Evolutionary conservation across 805 yeast species (phyloP).

Genomic region (Zygoascus tannicola): DNA sequence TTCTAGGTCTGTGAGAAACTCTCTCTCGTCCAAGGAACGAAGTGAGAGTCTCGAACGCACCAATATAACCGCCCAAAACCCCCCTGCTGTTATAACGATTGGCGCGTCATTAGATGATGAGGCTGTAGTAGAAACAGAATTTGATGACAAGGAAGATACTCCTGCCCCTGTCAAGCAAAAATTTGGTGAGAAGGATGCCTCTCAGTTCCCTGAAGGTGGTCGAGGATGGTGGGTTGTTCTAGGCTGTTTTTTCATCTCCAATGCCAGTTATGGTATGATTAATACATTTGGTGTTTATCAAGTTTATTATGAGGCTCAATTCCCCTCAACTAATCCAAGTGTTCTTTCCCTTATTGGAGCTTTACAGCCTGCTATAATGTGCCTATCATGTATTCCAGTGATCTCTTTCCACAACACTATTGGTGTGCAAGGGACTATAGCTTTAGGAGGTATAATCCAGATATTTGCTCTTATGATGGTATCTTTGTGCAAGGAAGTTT

Average conservation of each 20-base stretch:
- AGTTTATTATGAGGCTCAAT: constrained; percentile 37
- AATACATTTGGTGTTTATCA: constrained; percentile 52
- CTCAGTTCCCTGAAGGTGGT: constrained; percentile 39
- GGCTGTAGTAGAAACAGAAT: neutral
- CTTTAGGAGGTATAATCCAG: constrained; percentile 37
- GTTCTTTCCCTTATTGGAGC: constrained; percentile 48
- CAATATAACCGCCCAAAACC: too few species aligned
- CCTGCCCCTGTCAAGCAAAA: neutral
- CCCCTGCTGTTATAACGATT: too few species aligned
- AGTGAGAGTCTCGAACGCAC: too few species aligned
- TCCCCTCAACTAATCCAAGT: constrained; percentile 36
- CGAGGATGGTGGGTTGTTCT: constrained; percentile 45
- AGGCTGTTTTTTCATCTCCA: constrained; percentile 37
- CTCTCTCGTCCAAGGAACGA: too few species aligned
- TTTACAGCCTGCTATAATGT: constrained; percentile 39
- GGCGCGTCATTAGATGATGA: neutral
- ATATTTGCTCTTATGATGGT: constrained; percentile 39
- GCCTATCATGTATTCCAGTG: constrained; percentile 31
- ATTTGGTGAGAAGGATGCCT: constrained; percentile 20
- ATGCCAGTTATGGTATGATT: constrained; percentile 50
- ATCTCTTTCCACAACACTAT: constrained; percentile 34
- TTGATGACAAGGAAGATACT: neutral
- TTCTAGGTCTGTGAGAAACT: too few species aligned
- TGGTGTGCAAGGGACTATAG: constrained; percentile 33
- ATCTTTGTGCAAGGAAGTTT: constrained; percentile 36